Evolutionary conservation across 345 rosid genomes (phyloP).

Genomic region (Brassica nigra): DNA sequence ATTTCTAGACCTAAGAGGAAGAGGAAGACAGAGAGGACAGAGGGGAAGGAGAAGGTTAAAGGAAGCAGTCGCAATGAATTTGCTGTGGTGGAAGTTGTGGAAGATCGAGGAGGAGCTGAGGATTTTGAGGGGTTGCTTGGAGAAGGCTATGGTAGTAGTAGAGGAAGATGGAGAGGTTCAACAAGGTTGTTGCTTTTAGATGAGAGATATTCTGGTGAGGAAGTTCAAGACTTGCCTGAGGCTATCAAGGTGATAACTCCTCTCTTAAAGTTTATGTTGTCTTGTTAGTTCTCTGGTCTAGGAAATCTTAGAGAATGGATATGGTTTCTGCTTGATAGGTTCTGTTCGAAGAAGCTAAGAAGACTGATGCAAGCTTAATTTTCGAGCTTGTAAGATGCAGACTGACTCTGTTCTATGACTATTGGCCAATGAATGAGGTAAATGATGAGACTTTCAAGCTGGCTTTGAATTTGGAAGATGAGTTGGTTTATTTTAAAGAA

Average conservation of each 20-base stretch:
- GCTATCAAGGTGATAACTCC: slow-evolving; percentile 70
- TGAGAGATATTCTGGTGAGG: slow-evolving; percentile 56
- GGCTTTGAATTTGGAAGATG: neutral
- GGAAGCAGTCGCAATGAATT: slow-evolving; percentile 48
- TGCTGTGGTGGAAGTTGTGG: slow-evolving; percentile 64
- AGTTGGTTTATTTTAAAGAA: slow-evolving; percentile 59
- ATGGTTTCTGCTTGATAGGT: slow-evolving; percentile 48
- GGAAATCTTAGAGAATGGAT: neutral
- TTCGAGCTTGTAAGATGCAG: slow-evolving; percentile 76
- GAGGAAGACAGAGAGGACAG: slow-evolving; percentile 40
- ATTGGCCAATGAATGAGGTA: slow-evolving; percentile 97
- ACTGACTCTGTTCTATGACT: slow-evolving; percentile 78
- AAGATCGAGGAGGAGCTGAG: slow-evolving; percentile 44
- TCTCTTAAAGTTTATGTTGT: slow-evolving; percentile 10
- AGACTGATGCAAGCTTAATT: slow-evolving; percentile 38
- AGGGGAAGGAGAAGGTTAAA: slow-evolving; percentile 34
- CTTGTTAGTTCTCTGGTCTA: neutral
- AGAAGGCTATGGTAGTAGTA: slow-evolving; percentile 55
- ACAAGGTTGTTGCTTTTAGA: slow-evolving; percentile 91
- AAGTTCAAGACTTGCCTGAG: slow-evolving; percentile 67
- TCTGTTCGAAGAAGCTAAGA: slow-evolving; percentile 50
- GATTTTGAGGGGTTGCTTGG: slow-evolving; percentile 73
- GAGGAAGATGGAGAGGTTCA: slow-evolving; percentile 73
- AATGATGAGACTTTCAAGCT: slow-evolving; percentile 12
- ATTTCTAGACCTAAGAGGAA: slow-evolving; percentile 75